phyloP scores from a whole-genome alignment of 129 eudicot genomes.

The Apium graveolens region DNA sequence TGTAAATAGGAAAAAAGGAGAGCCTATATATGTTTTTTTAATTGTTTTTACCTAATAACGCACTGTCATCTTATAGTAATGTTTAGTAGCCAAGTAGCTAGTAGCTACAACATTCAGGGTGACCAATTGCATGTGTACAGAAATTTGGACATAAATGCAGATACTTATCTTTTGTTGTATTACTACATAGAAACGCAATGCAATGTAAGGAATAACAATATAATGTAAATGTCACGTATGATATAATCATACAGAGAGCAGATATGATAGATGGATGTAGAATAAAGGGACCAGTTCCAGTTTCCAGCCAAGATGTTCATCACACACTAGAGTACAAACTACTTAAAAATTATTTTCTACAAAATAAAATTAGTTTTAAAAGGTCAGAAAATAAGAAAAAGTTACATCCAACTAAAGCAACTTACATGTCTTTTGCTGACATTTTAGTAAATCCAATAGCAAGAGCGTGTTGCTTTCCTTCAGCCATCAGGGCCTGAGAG shows the following conservation, averaged over 20 bases:
- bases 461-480: slow-evolving; percentile 99
- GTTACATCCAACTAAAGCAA: neutral
- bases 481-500: slow-evolving; percentile 95
- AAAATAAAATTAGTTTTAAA: neutral
- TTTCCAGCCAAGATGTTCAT: neutral
- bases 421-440: slow-evolving; percentile 99
- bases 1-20: too few relatives aligned
- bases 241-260: neutral
- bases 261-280: neutral
- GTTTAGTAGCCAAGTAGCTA: neutral
- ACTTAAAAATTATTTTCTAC: neutral
- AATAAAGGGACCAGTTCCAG: neutral
- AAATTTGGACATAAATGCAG: too few relatives aligned
- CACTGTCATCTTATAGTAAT: neutral
- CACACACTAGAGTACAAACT: neutral
- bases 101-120: neutral
- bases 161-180: neutral
- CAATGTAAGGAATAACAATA: too few relatives aligned
- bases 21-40: too few relatives aligned
- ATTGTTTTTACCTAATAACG: too few relatives aligned
- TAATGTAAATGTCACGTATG: too few relatives aligned
- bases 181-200: too few relatives aligned
- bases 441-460: slow-evolving; percentile 98
- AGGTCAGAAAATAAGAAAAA: neutral
- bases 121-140: too few relatives aligned